Conservation (phyloP, 345 rosid species). For the Raphanus raphanistrum region DNA sequence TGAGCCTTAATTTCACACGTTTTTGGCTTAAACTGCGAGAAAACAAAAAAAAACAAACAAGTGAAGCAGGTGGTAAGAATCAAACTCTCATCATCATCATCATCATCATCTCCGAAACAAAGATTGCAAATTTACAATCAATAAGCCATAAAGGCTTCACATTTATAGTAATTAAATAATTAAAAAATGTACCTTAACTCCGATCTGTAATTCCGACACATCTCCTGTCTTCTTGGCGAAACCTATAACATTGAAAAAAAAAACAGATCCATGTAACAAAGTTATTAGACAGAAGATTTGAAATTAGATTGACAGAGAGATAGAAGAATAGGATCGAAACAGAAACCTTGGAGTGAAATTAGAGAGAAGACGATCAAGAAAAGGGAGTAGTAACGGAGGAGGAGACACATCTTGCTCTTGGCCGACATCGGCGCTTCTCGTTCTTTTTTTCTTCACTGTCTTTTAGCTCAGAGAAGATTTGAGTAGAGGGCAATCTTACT, state of each 20-base stretch:
- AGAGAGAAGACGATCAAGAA: conserved; percentile 22
- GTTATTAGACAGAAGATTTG: not conserved
- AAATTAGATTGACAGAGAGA: not conserved
- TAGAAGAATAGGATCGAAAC: not conserved
- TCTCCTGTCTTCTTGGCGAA: conserved; percentile 64
- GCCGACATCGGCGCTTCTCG: not conserved
- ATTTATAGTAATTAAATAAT: not conserved
- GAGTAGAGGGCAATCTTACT: not conserved
- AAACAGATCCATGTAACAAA: not conserved
- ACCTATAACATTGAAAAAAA: conserved; percentile 38
- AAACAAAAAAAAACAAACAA: not conserved
- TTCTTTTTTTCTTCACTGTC: not conserved
- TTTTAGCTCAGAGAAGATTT: not conserved
- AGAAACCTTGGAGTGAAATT: conserved; percentile 22
- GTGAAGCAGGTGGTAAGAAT: not conserved
- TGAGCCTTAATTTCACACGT: conserved; percentile 81
- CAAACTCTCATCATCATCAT: not conserved
- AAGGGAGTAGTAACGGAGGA: conserved; percentile 21
- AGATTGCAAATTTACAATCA: not conserved
- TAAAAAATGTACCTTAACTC: conserved; percentile 63
- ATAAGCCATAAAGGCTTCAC: not conserved
- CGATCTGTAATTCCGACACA: conserved; percentile 85
- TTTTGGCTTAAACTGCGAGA: conserved; percentile 63
- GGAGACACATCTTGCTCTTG: conserved; percentile 28
- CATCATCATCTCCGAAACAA: not conserved